A percentile compares a stretch with the other conserved stretches of the same genome.
Conservation (phyloP, 2,329 filamentous ascomycete genomes). For the Fusarium incarnatum region DNA sequence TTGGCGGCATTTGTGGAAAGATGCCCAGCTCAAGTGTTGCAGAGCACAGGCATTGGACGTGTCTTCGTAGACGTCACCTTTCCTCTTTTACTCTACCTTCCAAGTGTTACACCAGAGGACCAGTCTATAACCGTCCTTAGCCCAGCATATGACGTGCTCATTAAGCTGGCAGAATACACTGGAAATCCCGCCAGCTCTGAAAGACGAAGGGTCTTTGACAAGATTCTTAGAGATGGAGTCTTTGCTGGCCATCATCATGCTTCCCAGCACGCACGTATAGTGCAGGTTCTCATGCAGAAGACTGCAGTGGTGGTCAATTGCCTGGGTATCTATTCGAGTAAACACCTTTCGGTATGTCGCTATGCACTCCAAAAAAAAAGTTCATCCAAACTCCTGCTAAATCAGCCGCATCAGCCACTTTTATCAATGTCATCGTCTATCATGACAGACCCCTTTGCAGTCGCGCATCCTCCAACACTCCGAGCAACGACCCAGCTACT, state of each 20-base stretch:
- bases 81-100: slow-evolving; percentile 80
- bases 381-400: slow-evolving; percentile 12
- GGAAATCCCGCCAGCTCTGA: slow-evolving; percentile 40
- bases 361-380: background rate
- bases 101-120: slow-evolving; percentile 77
- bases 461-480: slow-evolving; percentile 65
- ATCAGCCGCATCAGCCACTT: slow-evolving; percentile 63
- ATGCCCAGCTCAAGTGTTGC: slow-evolving; percentile 65
- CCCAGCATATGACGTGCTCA: slow-evolving; percentile 74
- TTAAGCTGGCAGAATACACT: slow-evolving; percentile 62
- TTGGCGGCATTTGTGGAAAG: slow-evolving; percentile 66
- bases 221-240: slow-evolving; percentile 66
- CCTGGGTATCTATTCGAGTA: slow-evolving; percentile 72
- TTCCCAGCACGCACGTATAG: slow-evolving; percentile 67
- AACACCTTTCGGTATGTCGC: slow-evolving; percentile 71
- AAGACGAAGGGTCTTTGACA: slow-evolving; percentile 61
- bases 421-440: slow-evolving; percentile 74
- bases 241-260: slow-evolving; percentile 68
- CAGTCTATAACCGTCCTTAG: slow-evolving; percentile 75
- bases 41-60: slow-evolving; percentile 71
- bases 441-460: slow-evolving; percentile 76
- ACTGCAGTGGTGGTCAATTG: slow-evolving; percentile 62
- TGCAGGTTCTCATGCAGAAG: slow-evolving; percentile 66
- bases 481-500: slow-evolving; percentile 64
- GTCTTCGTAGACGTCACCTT: slow-evolving; percentile 77